Evolutionary conservation across 257 asterid species (phyloP).

Genomic region (Dorcoceras hygrometricum): DNA sequence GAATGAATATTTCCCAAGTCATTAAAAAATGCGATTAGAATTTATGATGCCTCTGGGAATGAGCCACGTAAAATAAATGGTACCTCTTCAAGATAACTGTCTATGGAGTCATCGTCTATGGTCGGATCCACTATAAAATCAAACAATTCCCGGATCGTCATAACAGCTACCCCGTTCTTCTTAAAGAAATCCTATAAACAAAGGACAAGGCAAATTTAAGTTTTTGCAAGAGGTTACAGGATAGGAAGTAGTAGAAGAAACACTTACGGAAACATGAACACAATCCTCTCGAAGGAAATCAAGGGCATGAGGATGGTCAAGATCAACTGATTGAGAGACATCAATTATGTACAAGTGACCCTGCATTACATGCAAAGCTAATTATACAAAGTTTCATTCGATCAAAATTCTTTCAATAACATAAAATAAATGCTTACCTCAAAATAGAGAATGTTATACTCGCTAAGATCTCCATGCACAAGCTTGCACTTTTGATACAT

Average conservation of each 20-base stretch:
- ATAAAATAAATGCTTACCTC: constrained; percentile 49
- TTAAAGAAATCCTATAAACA: constrained; percentile 78
- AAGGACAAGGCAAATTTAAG: constrained; percentile 6
- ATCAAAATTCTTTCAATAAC: neutral
- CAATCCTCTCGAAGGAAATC: constrained; percentile 91
- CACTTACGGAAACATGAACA: constrained; percentile 76
- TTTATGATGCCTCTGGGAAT: constrained; percentile 1
- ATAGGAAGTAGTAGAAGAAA: neutral
- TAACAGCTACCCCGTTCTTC: constrained; percentile 86
- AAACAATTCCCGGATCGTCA: constrained; percentile 82
- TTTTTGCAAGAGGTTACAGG: neutral
- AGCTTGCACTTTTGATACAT: constrained; percentile 92
- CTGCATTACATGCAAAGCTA: constrained; percentile 36
- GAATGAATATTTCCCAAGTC: constrained; percentile 7
- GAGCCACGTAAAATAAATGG: neutral
- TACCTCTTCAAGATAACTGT: constrained; percentile 90
- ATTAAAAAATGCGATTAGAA: constrained; percentile 17
- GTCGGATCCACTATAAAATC: constrained; percentile 90
- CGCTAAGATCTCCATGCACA: constrained; percentile 96
- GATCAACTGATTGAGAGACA: constrained; percentile 96
- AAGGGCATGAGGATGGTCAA: constrained; percentile 94
- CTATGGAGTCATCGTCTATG: constrained; percentile 73
- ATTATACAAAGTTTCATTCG: neutral
- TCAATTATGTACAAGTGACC: constrained; percentile 90
- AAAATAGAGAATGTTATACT: constrained; percentile 79